Conservation (phyloP, 1,284 basidiomycete species). For the Apiotrichum gamsii region DNA sequence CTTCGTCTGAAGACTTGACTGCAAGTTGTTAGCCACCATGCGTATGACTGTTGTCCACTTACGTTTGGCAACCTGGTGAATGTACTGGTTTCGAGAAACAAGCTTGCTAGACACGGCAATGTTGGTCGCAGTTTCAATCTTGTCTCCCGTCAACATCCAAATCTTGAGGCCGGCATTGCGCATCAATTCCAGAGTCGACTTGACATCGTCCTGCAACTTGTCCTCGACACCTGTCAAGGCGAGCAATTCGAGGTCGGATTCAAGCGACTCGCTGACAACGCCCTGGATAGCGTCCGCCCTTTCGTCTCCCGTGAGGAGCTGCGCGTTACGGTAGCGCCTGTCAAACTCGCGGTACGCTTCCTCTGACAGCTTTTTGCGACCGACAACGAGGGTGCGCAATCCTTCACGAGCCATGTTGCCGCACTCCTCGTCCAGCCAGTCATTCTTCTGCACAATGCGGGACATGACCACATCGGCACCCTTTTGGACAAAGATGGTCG, state of each 20-base stretch:
- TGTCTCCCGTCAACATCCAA: constrained; percentile 99
- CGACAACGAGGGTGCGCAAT: constrained; percentile 87
- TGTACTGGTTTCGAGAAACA: constrained; percentile 92
- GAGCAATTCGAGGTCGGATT: constrained; percentile 82
- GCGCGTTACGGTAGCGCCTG: constrained; percentile 64
- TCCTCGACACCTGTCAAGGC: constrained; percentile 98
- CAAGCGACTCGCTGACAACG: constrained; percentile 71
- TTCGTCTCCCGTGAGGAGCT: constrained; percentile 64
- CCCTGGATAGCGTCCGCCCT: constrained; percentile 71
- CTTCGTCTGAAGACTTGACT: constrained; percentile 80
- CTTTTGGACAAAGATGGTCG: constrained; percentile 88
- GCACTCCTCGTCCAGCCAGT: constrained; percentile 98
- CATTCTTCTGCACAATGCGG: constrained; percentile 87
- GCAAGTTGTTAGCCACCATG: not conserved
- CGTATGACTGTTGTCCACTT: constrained; percentile 34
- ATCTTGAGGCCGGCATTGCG: constrained; percentile 97
- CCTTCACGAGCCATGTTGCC: constrained; percentile 99
- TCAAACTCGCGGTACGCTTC: constrained; percentile 72
- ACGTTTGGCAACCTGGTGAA: constrained; percentile 94
- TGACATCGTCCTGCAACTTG: constrained; percentile 95
- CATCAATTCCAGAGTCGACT: constrained; percentile 83
- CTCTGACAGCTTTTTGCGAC: constrained; percentile 65
- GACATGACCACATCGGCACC: constrained; percentile 98
- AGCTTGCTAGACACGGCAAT: constrained; percentile 97
- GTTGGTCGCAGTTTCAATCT: constrained; percentile 97